A percentile compares a stretch with the other conserved stretches of the same genome.
Conservation (phyloP, 305 asterid species). For the Petunia hybrid region DNA sequence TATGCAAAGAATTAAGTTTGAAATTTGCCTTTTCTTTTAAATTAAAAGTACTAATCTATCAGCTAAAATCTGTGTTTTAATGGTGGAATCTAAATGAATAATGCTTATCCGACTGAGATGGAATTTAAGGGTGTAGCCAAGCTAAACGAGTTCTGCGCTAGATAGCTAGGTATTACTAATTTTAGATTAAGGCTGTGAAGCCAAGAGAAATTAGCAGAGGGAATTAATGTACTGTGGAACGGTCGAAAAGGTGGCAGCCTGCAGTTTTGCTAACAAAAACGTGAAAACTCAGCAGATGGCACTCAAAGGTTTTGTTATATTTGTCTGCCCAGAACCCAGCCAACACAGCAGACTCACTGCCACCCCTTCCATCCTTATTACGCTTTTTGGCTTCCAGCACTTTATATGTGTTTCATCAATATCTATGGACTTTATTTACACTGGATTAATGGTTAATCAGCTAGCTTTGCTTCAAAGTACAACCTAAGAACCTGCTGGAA, state of each 20-base stretch:
- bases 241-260: background rate
- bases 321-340: conserved; percentile 26
- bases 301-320: conserved; percentile 17
- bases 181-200: background rate
- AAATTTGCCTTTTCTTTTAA: too few species aligned
- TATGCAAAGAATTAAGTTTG: too few species aligned
- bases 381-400: conserved; percentile 11
- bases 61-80: too few species aligned
- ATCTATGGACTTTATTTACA: conserved; percentile 2
- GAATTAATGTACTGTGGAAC: background rate
- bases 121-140: background rate
- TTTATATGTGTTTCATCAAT: background rate
- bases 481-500: background rate
- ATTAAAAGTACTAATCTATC: too few species aligned
- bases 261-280: conserved; percentile 23
- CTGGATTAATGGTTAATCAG: background rate
- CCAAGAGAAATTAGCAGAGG: background rate
- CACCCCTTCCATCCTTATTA: background rate
- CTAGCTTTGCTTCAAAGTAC: background rate
- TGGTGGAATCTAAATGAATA: too few species aligned
- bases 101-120: background rate
- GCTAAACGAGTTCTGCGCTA: background rate
- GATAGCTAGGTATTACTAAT: background rate
- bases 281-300: conserved; percentile 10
- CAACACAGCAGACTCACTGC: conserved; percentile 8